A percentile compares a stretch with the other conserved stretches of the same genome.
Conservation (phyloP, 129 eudicot species). For the Rutidosis leptorrhynchoides region DNA sequence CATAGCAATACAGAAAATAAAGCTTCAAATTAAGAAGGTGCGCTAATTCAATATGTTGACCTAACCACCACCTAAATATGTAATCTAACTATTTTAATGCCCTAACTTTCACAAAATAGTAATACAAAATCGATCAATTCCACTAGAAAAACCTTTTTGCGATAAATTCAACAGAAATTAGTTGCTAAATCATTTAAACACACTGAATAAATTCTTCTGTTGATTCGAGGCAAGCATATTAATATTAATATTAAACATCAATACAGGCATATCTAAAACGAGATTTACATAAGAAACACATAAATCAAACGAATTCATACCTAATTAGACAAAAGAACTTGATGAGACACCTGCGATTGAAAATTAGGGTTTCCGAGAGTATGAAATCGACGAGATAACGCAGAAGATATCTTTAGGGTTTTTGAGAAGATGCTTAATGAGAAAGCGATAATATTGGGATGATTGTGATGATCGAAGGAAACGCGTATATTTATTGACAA, state of each 20-base stretch:
- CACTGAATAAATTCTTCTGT: background rate
- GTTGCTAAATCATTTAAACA: background rate
- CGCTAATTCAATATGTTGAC: background rate
- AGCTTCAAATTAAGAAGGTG: too few relatives aligned
- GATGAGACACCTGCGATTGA: constrained; percentile 6
- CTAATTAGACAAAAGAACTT: constrained; percentile 19
- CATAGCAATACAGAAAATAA: too few relatives aligned
- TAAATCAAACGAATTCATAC: constrained; percentile 9
- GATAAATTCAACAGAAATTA: background rate
- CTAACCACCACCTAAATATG: background rate
- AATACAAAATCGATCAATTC: background rate
- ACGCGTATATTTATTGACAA: constrained; percentile 15
- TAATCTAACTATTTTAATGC: background rate
- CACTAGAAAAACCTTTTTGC: background rate
- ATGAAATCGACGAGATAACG: background rate
- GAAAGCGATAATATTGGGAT: constrained; percentile 7
- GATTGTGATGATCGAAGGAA: constrained; percentile 2
- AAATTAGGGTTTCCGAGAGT: constrained; percentile 10
- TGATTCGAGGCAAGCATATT: background rate
- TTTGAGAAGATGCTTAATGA: constrained; percentile 3
- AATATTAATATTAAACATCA: background rate
- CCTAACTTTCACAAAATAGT: background rate
- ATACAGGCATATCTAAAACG: background rate
- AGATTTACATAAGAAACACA: background rate
- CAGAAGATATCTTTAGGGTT: constrained; percentile 24